Evolutionary conservation across 306 rosid species (phyloP).

Genomic region (Oxytropis ochrocephala): DNA sequence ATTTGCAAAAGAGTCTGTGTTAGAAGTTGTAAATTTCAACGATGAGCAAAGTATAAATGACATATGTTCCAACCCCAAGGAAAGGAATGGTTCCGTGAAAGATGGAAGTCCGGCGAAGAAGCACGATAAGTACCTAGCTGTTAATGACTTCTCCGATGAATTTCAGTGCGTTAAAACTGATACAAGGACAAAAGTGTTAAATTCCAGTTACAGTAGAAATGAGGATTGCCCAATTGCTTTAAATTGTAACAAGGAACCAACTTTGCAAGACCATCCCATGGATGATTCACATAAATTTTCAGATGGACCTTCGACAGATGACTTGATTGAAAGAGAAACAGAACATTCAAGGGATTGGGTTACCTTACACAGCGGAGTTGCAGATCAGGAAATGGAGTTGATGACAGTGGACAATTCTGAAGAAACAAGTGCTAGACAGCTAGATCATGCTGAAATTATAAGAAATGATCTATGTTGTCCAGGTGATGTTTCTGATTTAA

Average conservation of each 20-base stretch:
- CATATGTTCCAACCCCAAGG: not conserved
- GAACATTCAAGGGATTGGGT: conserved; percentile 15
- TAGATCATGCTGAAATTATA: conserved; percentile 11
- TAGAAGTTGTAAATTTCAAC: conserved; percentile 18
- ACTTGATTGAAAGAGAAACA: conserved; percentile 2
- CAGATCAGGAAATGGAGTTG: conserved; percentile 14
- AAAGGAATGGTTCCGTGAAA: not conserved
- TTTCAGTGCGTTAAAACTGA: not conserved
- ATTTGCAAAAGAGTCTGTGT: conserved; percentile 5
- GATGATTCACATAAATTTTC: conserved; percentile 11
- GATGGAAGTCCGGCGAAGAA: conserved; percentile 12
- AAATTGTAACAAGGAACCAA: conserved; percentile 3
- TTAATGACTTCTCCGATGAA: not conserved
- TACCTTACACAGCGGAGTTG: conserved; percentile 23
- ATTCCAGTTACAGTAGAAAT: not conserved
- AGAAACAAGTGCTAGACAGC: conserved; percentile 20
- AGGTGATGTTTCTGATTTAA: conserved; percentile 29
- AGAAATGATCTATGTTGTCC: conserved; percentile 4
- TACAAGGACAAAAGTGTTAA: conserved; percentile 2
- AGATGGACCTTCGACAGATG: conserved; percentile 19
- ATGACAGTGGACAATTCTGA: not conserved
- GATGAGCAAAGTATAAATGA: conserved; percentile 8
- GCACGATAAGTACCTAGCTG: not conserved
- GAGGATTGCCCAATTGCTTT: not conserved
- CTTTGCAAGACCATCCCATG: not conserved